Evolutionary conservation across 2,329 filamentous ascomycete genomes (phyloP), one percentile per base, ranked within the genome.

Genomic region (Chalaropsis thielavioides): DNA sequence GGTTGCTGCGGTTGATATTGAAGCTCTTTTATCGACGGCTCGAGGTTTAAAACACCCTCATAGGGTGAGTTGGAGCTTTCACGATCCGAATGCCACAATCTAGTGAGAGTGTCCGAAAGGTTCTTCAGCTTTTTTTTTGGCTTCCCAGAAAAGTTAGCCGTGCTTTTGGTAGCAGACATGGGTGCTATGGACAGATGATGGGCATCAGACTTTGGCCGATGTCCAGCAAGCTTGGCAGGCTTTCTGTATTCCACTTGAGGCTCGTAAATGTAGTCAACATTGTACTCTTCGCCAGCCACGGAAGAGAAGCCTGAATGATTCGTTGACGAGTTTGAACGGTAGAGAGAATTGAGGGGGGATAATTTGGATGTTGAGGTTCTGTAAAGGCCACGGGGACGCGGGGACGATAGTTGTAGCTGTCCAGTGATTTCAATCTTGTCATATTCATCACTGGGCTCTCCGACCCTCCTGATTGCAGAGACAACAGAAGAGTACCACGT

Each of bases 401-500:
- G 46, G 3, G 44, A 62, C 3, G 60, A 62, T 44, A 62, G 61
- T 1, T 27, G 44, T 38, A 62, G 35, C 35, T 51, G 27, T 24
- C 43, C 27, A 49, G 31, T 13, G 44, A 54, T 40, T 22, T 17
- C 44, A n/a, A 56, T 56, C 24, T 19, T 51, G 19, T 38, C 56
- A 41, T n/a, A 46, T 10, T 60, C 63, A 3, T 43, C 24, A 8
- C 43, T 56, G 11, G 63, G 41, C 54, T 44, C 41, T 19, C 63
- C 56, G 31, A 64, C 56, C 8, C 44, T 64, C 17, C 51, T 38
- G 54, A 64, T 64, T 19, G 54, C 63, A 22, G 40, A 58, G n/a
- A 54, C 56, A 15, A 64, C 63, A 44, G 63, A 64, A 11, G 40
- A 64, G 27, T 60, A 64, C 63, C 63, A 64, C 31, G 31, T 31